A percentile compares a stretch with the other conserved stretches of the same genome.
These are phyloP conservation scores for Blastobotrys raffinosifermentans DNA, from an alignment of 1,139 yeast genomes.

Conservation along the genomic window DNA sequence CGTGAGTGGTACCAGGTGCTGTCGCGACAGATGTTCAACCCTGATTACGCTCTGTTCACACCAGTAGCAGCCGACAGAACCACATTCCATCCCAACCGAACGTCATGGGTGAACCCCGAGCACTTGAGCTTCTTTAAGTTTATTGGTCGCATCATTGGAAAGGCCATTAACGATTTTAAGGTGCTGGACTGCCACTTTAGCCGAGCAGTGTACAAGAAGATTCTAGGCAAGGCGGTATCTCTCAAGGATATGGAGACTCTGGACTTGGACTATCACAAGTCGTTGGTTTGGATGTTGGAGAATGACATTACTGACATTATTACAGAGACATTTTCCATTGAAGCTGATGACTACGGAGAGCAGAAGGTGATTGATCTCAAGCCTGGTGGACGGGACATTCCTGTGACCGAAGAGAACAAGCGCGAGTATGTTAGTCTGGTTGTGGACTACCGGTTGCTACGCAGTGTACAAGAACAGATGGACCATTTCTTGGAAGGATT, in stretches of 20 bases:
- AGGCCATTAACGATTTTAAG: slow-evolving; percentile 84
- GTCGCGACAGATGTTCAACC: slow-evolving; percentile 93
- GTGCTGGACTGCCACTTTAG: slow-evolving; percentile 93
- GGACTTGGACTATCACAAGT: slow-evolving; percentile 88
- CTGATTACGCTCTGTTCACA: slow-evolving; percentile 87
- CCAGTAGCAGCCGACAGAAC: slow-evolving; percentile 93
- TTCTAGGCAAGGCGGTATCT: slow-evolving; percentile 74
- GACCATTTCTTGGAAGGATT: slow-evolving; percentile 81
- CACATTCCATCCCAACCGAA: slow-evolving; percentile 92
- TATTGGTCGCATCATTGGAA: slow-evolving; percentile 90
- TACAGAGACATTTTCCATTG: slow-evolving; percentile 93
- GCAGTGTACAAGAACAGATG: slow-evolving; percentile 83
- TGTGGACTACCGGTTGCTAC: slow-evolving; percentile 79
- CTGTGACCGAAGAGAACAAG: slow-evolving; percentile 88
- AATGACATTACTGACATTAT: slow-evolving; percentile 93
- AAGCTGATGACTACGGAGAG: slow-evolving; percentile 91
- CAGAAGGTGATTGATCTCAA: slow-evolving; percentile 72
- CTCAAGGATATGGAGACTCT: slow-evolving; percentile 92
- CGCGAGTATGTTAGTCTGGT: slow-evolving; percentile 81
- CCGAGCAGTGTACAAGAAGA: slow-evolving; percentile 86
- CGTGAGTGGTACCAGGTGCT: slow-evolving; percentile 97
- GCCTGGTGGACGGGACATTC: slow-evolving; percentile 74
- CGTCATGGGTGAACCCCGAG: slow-evolving; percentile 89
- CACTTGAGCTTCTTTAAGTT: slow-evolving; percentile 90
- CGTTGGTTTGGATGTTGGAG: slow-evolving; percentile 92